A percentile compares a stretch with the other conserved stretches of the same genome.
phyloP scores from a whole-genome alignment of 768 basidiomycete species.

The Termitomyces sp. region DNA sequence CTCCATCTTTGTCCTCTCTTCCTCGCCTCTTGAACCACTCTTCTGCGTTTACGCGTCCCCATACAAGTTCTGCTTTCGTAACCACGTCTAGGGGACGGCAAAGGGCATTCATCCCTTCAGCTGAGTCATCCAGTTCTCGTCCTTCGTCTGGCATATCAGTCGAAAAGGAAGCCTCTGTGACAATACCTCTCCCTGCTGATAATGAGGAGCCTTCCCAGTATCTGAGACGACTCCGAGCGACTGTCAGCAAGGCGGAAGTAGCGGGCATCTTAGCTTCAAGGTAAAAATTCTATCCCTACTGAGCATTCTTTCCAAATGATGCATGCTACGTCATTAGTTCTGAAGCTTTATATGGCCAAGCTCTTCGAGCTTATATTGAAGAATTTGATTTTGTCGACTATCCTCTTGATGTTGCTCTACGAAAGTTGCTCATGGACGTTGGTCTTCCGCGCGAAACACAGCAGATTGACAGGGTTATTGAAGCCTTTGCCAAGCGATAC shows the following conservation, averaged over 20 bases:
- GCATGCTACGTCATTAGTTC: conserved; percentile 35
- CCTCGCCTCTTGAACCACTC: conserved; percentile 13
- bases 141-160: conserved; percentile 41
- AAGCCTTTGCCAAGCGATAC: conserved; percentile 88
- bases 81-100: conserved; percentile 2
- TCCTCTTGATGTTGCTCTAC: conserved; percentile 87
- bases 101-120: conserved; percentile 11
- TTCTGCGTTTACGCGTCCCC: conserved; percentile 14
- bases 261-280: conserved; percentile 76
- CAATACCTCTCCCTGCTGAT: conserved; percentile 42
- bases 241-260: conserved; percentile 73
- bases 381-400: conserved; percentile 75
- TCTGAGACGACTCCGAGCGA: conserved; percentile 53
- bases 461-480: conserved; percentile 96
- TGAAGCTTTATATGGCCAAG: conserved; percentile 62
- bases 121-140: conserved; percentile 16
- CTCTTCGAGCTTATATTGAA: conserved; percentile 66
- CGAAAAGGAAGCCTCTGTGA: conserved; percentile 33
- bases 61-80: conserved; percentile 2
- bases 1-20: conserved; percentile 27
- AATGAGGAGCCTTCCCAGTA: conserved; percentile 72
- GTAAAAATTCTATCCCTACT: conserved; percentile 31
- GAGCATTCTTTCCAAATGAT: conserved; percentile 2
- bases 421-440: conserved; percentile 86
- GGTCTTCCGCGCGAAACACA: conserved; percentile 94